Percentiles rank a stretch among this genome's conserved stretches.
These are phyloP conservation scores for Yamadazyma oceani DNA, from an alignment of 1,139 yeast genomes.

Conservation along the genomic window DNA sequence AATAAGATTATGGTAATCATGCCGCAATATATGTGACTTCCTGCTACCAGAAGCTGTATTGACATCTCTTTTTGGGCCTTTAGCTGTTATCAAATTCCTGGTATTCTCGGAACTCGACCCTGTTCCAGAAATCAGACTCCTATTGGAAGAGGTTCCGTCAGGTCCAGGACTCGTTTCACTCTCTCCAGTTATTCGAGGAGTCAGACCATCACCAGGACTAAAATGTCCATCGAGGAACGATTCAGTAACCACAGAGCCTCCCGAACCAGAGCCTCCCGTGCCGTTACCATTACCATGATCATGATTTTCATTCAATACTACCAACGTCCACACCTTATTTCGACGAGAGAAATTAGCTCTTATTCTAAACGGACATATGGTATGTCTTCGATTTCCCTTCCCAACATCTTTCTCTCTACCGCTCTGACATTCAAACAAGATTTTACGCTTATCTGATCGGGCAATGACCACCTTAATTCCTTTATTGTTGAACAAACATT, in stretches of 20 bases:
- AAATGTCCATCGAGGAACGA: constrained; percentile 1
- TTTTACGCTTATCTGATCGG: constrained; percentile 66
- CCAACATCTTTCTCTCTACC: constrained; percentile 18
- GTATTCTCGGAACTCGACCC: too few species aligned
- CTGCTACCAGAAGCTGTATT: too few species aligned
- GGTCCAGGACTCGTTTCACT: too few species aligned
- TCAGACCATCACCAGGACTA: too few species aligned
- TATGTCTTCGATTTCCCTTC: constrained; percentile 23
- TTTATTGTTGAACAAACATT: constrained; percentile 39
- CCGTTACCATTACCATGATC: constrained; percentile 24
- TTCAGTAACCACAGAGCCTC: constrained; percentile 6
- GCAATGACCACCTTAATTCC: constrained; percentile 68
- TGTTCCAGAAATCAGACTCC: too few species aligned
- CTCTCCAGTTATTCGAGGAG: too few species aligned
- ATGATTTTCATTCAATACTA: constrained; percentile 57
- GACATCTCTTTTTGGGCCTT: neutral
- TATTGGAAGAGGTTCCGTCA: too few species aligned
- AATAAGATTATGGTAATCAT: too few species aligned
- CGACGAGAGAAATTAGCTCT: constrained; percentile 65
- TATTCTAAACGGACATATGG: constrained; percentile 65
- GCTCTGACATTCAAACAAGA: constrained; percentile 65
- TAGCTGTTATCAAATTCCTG: too few species aligned
- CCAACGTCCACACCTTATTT: constrained; percentile 58
- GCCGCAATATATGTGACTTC: too few species aligned
- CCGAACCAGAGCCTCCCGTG: neutral